phyloP scores from a whole-genome alignment of 139 green algal genomes.

The Picochlorum sp. region DNA sequence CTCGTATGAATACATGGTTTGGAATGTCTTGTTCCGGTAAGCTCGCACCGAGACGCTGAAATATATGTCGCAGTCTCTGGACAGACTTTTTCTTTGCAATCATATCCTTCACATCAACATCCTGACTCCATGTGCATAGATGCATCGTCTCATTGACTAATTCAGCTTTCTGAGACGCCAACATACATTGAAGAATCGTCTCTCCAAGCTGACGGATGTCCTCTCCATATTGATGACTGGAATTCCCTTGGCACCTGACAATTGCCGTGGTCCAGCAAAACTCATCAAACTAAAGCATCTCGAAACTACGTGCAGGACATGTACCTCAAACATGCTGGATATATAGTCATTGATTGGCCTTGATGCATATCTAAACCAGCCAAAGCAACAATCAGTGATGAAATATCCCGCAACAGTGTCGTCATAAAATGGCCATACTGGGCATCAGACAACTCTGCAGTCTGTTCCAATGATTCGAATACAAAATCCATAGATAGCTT shows the following conservation, averaged over 20 bases:
- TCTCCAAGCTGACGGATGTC: background rate
- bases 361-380: background rate
- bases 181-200: background rate
- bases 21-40: slow-evolving; percentile 8
- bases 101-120: background rate
- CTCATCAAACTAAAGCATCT: background rate
- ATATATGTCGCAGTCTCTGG: background rate
- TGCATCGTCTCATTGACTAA: background rate
- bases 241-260: background rate
- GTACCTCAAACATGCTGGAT: slow-evolving; percentile 3
- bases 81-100: slow-evolving; percentile 6
- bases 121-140: background rate
- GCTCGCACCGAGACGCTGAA: background rate
- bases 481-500: background rate
- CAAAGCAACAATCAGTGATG: too few species aligned
- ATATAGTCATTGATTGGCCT: background rate
- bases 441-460: too few species aligned
- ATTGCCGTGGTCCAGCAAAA: background rate
- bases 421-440: too few species aligned
- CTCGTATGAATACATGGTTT: slow-evolving; percentile 5
- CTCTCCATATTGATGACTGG: background rate
- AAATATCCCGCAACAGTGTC: too few species aligned
- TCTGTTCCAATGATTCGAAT: too few species aligned
- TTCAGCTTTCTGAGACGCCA: background rate
- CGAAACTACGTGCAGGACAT: background rate